A percentile compares a stretch with the other conserved stretches of the same genome.
Conservation (phyloP, 2,329 filamentous ascomycete genomes). For the Epichloe coenophiala region DNA sequence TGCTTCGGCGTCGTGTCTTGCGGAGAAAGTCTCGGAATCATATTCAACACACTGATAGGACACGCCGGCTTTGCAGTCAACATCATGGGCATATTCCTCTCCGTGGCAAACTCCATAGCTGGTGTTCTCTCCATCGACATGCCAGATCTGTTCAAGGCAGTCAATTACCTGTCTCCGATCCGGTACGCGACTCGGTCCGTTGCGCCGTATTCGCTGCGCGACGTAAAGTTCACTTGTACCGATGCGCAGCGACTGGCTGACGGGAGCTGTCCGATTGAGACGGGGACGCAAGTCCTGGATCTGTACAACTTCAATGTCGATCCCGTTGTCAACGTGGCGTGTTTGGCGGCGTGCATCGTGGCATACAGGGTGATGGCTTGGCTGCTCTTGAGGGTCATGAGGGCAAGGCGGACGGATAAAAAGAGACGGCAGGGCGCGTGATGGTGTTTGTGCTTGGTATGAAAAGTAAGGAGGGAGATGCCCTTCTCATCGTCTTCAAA, state of each 20-base stretch:
- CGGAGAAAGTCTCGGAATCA: conserved; percentile 63
- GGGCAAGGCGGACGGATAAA: conserved; percentile 35
- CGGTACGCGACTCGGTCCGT: conserved; percentile 57
- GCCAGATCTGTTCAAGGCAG: conserved; percentile 48
- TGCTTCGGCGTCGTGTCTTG: conserved; percentile 62
- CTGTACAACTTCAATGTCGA: conserved; percentile 54
- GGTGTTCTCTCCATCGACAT: conserved; percentile 60
- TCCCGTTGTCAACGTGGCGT: conserved; percentile 46
- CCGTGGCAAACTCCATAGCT: conserved; percentile 56
- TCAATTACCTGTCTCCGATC: conserved; percentile 61
- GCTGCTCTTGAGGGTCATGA: conserved; percentile 38
- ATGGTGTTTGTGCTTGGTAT: no score
- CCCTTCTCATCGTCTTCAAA: background rate
- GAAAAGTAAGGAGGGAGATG: no score
- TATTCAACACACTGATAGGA: conserved; percentile 63
- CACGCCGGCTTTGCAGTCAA: conserved; percentile 70
- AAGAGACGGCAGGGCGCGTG: background rate
- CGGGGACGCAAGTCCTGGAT: conserved; percentile 51
- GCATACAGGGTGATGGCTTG: conserved; percentile 54
- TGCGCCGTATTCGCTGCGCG: conserved; percentile 49
- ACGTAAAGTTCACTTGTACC: conserved; percentile 50
- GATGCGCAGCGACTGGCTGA: conserved; percentile 42
- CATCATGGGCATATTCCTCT: conserved; percentile 54
- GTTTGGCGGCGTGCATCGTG: conserved; percentile 48
- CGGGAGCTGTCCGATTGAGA: conserved; percentile 51